Conservation (phyloP, 768 basidiomycete species). For the Nevesoporus exiguus region DNA sequence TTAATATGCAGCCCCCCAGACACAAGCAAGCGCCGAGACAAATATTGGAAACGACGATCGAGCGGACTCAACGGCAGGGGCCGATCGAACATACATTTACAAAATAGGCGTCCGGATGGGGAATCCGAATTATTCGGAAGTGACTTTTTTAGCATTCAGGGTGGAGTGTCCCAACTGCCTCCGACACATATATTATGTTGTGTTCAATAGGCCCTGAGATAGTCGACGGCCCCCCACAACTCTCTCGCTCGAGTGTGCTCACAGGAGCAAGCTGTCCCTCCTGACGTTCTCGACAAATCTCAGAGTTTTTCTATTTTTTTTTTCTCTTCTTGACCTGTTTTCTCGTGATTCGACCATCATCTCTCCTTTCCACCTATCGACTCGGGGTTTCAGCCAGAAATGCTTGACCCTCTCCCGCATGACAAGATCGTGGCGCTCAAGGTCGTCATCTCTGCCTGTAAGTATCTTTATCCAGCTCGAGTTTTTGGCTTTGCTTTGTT, state of each 20-base stretch:
- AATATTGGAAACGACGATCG: slow-evolving; percentile 2
- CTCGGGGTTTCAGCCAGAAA: neutral
- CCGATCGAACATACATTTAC: neutral
- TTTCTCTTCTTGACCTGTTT: neutral
- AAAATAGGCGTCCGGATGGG: neutral
- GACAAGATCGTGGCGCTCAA: slow-evolving; percentile 1
- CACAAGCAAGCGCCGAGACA: neutral
- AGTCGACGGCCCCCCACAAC: neutral
- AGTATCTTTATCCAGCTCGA: neutral
- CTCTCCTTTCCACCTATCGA: neutral
- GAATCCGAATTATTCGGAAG: neutral
- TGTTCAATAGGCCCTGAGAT: neutral
- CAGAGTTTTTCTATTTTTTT: neutral
- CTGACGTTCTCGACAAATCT: neutral
- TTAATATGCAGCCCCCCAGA: too few relatives aligned
- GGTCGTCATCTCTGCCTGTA: slow-evolving; percentile 16
- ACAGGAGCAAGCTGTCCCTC: neutral
- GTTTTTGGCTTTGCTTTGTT: too few relatives aligned
- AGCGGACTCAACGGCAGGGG: neutral
- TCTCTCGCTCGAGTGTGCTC: neutral
- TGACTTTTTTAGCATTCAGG: neutral
- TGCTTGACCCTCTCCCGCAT: neutral
- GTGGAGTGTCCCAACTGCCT: neutral
- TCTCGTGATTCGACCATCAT: neutral
- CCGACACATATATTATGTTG: slow-evolving; percentile 1